Conservation (phyloP, 805 yeast genomes). For the Maudiozyma saulgeensis region DNA sequence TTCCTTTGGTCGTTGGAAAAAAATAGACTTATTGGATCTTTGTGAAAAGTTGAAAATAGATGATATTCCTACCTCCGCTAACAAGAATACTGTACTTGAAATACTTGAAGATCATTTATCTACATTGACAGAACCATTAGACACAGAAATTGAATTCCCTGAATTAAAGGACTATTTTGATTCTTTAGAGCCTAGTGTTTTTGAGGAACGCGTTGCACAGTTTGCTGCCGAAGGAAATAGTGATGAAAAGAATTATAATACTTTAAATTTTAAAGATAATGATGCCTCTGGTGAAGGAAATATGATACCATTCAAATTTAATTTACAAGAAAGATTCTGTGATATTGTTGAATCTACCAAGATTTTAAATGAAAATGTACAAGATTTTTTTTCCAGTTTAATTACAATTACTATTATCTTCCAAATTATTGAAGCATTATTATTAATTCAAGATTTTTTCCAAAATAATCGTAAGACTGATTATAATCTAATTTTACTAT, state of each 20-base stretch:
- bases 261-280: constrained; percentile 6
- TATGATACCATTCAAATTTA: constrained; percentile 10
- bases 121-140: constrained; percentile 13
- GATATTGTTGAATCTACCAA: constrained; percentile 14
- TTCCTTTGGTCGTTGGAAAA: constrained; percentile 20
- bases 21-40: constrained; percentile 21
- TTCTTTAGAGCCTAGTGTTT: neutral
- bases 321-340: constrained; percentile 15
- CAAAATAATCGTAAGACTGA: neutral
- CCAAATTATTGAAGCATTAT: constrained; percentile 15
- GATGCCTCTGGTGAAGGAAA: neutral
- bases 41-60: constrained; percentile 17
- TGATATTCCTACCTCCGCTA: constrained; percentile 11
- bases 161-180: constrained; percentile 21
- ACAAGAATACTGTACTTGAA: constrained; percentile 14
- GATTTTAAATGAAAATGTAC: constrained; percentile 17
- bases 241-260: constrained; percentile 1
- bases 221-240: neutral
- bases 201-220: neutral
- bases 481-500: neutral
- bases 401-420: constrained; percentile 15
- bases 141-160: constrained; percentile 19
- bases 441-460: neutral
- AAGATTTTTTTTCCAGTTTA: constrained; percentile 19
- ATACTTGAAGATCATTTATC: constrained; percentile 13